Evolutionary conservation across 2,329 filamentous ascomycete genomes (phyloP).

Genomic region (Hirsutella minnesotensis): DNA sequence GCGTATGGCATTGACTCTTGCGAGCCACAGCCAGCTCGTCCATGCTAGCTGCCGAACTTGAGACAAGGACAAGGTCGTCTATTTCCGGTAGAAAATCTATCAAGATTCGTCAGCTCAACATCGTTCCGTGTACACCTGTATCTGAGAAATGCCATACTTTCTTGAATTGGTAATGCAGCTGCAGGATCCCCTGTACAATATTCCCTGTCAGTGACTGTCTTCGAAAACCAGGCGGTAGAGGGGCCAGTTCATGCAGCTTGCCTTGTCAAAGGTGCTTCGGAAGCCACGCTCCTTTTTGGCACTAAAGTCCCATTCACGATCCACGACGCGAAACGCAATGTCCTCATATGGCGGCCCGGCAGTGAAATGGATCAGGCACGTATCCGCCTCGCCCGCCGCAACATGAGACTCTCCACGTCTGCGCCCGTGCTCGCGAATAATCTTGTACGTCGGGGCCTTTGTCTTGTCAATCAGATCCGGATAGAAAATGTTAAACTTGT

Average conservation of each 20-base stretch:
- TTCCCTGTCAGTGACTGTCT: background rate
- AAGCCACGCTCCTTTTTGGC: constrained; percentile 91
- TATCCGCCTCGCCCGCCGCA: constrained; percentile 90
- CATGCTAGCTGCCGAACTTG: background rate
- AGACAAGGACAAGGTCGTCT: background rate
- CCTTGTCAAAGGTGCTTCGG: constrained; percentile 94
- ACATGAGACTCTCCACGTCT: constrained; percentile 86
- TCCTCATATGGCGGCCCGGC: constrained; percentile 94
- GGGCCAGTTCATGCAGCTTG: constrained; percentile 22
- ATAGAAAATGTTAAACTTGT: constrained; percentile 99
- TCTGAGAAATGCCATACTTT: constrained; percentile 45
- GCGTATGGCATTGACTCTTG: background rate
- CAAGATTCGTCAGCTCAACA: background rate
- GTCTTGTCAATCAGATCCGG: constrained; percentile 91
- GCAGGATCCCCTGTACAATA: constrained; percentile 47
- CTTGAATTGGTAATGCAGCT: constrained; percentile 97
- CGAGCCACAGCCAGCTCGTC: background rate
- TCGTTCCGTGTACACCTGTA: background rate
- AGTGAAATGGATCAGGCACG: constrained; percentile 90
- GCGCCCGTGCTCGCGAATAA: constrained; percentile 84
- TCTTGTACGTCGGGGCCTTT: constrained; percentile 90
- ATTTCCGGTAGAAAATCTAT: constrained; percentile 5
- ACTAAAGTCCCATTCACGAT: constrained; percentile 98
- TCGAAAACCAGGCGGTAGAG: background rate
- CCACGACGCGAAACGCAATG: constrained; percentile 91